Evolutionary conservation across 1,139 yeast species (phyloP).

Genomic region (Candida sanyaensis): DNA sequence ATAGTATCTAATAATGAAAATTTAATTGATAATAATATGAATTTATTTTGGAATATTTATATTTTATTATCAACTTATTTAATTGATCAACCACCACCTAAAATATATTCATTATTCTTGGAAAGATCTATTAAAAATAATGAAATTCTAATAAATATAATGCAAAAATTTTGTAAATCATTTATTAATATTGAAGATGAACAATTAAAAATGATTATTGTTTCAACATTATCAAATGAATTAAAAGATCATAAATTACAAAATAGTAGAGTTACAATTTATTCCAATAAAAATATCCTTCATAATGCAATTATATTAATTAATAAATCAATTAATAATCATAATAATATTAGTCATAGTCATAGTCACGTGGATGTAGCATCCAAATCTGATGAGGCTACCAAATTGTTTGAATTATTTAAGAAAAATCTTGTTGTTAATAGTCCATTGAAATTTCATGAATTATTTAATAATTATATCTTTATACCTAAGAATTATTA

Average conservation of each 20-base stretch:
- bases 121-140: slow-evolving; percentile 24
- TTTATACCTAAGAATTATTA: slow-evolving; percentile 37
- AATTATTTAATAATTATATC: slow-evolving; percentile 42
- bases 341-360: slow-evolving; percentile 7
- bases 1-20: slow-evolving; percentile 15
- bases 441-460: slow-evolving; percentile 48
- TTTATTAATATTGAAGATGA: slow-evolving; percentile 23
- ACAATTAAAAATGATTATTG: slow-evolving; percentile 36
- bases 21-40: slow-evolving; percentile 24
- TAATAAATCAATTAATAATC: slow-evolving; percentile 40
- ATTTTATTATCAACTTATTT: slow-evolving; percentile 40
- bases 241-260: slow-evolving; percentile 33
- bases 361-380: neutral
- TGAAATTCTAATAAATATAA: slow-evolving; percentile 19
- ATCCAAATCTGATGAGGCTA: slow-evolving; percentile 4
- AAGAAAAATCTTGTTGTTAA: slow-evolving; percentile 45
- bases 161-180: slow-evolving; percentile 31
- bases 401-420: slow-evolving; percentile 34
- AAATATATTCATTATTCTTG: slow-evolving; percentile 33
- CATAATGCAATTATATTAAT: slow-evolving; percentile 51
- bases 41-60: slow-evolving; percentile 48
- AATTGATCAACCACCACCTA: slow-evolving; percentile 30
- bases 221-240: slow-evolving; percentile 44
- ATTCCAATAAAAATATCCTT: slow-evolving; percentile 40
- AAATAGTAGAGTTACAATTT: slow-evolving; percentile 21